Conservation (phyloP, 805 yeast genomes). For the Lipomyces oligophaga region DNA sequence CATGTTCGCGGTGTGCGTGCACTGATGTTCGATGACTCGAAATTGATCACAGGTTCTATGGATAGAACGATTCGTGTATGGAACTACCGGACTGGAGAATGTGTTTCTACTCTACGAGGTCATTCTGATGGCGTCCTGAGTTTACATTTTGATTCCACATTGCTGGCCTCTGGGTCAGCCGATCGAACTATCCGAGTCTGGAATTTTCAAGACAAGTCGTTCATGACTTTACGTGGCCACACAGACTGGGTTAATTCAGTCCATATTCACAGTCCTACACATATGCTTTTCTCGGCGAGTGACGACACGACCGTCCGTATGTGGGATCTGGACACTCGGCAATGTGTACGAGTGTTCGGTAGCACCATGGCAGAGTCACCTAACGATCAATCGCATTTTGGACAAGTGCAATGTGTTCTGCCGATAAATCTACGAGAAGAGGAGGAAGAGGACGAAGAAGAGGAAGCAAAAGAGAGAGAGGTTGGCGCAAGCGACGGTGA, state of each 20-base stretch:
- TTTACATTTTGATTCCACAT: slow-evolving; percentile 75
- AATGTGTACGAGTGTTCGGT: slow-evolving; percentile 66
- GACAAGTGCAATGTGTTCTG: slow-evolving; percentile 88
- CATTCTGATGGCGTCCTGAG: slow-evolving; percentile 82
- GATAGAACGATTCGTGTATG: slow-evolving; percentile 91
- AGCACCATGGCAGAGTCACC: slow-evolving; percentile 41
- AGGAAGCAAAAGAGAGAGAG: slow-evolving; percentile 12
- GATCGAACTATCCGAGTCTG: slow-evolving; percentile 90
- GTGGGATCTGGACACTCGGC: slow-evolving; percentile 87
- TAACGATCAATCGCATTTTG: slow-evolving; percentile 65
- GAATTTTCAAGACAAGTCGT: slow-evolving; percentile 92
- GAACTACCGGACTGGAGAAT: slow-evolving; percentile 93
- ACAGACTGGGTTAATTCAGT: slow-evolving; percentile 89
- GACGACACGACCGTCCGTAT: slow-evolving; percentile 90
- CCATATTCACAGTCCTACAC: slow-evolving; percentile 73
- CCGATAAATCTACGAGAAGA: slow-evolving; percentile 71
- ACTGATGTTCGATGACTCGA: slow-evolving; percentile 79
- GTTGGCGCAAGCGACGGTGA: too few species aligned
- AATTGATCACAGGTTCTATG: slow-evolving; percentile 85
- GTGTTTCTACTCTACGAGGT: slow-evolving; percentile 89
- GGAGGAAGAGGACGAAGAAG: slow-evolving; percentile 34
- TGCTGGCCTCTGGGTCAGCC: slow-evolving; percentile 90
- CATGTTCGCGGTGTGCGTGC: slow-evolving; percentile 85
- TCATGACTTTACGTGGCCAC: slow-evolving; percentile 91
- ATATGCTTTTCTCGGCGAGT: slow-evolving; percentile 77